Evolutionary conservation across 352 stramenopile genomes (phyloP), one percentile per base, ranked within the genome.

Genomic region (Paralagenidium karlingii): DNA sequence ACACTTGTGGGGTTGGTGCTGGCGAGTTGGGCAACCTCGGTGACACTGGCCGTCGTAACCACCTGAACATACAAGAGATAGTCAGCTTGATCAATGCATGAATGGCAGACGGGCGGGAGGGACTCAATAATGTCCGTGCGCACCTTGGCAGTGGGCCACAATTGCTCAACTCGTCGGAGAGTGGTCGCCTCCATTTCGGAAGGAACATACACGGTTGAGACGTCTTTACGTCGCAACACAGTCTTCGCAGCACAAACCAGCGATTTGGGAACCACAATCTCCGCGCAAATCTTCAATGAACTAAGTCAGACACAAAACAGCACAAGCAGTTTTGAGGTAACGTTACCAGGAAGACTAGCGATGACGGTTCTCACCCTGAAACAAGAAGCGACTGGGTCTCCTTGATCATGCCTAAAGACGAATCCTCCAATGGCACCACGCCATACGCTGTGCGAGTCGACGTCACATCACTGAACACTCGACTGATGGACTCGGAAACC

Each of bases 401-500:
- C 53, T 94, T 94, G 41, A 82, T 64, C 63, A 92, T 92, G 21
- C 80, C 80, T 11, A 70, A 39, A 34, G 64, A 64, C n/a, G 78
- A 86, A 40, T 90, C 76, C 44, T 94, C 78, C 31, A 94, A 82
- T 6, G 78, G 78, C 13, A 92, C 75, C 13, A 94, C 64, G n/a
- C 75, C 80, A 38, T 81, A 94, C 5, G 78, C 80, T 1, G 75
- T 80, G 34, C 75, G 68, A 47, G 87, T 88, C 11, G 66, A 63
- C n/a, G 66, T 68, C 27, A 94, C 70, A 34, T 84, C 63, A 40
- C 69, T 49, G 46, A 94, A 91, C 24, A 86, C 78, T 27, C 79
- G 67, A 53, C 58, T 80, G 28, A 88, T 79, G 19, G 68, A 71
- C 20, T 81, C 60, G 1, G 53, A 46, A 10, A 55, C 38, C 3